phyloP scores from a whole-genome alignment of 495 filamentous ascomycete species.

The Penicillium lagena region DNA sequence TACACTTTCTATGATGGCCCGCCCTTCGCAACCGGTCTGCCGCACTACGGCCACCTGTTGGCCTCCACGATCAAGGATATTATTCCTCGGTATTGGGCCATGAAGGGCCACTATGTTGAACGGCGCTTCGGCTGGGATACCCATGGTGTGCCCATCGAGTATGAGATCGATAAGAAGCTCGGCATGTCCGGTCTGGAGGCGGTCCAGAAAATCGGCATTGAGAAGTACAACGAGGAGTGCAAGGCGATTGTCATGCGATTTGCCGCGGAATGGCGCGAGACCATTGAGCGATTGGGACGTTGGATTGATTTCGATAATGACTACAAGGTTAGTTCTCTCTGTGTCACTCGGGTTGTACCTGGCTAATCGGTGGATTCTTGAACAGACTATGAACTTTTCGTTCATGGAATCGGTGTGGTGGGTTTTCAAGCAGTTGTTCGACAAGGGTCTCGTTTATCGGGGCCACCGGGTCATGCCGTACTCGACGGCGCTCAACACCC shows the following conservation, averaged over 20 bases:
- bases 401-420: slow-evolving; percentile 98
- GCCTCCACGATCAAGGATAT: slow-evolving; percentile 98
- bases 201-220: slow-evolving; percentile 81
- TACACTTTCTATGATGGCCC: slow-evolving; percentile 64
- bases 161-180: slow-evolving; percentile 98
- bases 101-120: slow-evolving; percentile 87
- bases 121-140: slow-evolving; percentile 79
- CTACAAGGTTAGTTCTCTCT: slow-evolving; percentile 62
- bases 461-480: slow-evolving; percentile 93
- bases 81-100: slow-evolving; percentile 94
- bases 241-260: slow-evolving; percentile 92
- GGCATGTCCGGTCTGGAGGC: slow-evolving; percentile 84
- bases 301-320: slow-evolving; percentile 99
- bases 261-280: slow-evolving; percentile 81
- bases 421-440: slow-evolving; percentile 89
- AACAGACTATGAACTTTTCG: slow-evolving; percentile 78
- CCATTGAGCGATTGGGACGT: slow-evolving; percentile 82
- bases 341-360: not conserved
- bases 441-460: slow-evolving; percentile 83
- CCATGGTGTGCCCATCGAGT: slow-evolving; percentile 91
- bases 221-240: slow-evolving; percentile 90
- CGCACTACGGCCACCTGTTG: slow-evolving; percentile 94
- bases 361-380: not conserved
- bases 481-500: slow-evolving; percentile 84
- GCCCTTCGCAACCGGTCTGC: slow-evolving; percentile 66